Conservation (phyloP, 208 protist genomes). For the Acanthamoeba culbertsoni region DNA sequence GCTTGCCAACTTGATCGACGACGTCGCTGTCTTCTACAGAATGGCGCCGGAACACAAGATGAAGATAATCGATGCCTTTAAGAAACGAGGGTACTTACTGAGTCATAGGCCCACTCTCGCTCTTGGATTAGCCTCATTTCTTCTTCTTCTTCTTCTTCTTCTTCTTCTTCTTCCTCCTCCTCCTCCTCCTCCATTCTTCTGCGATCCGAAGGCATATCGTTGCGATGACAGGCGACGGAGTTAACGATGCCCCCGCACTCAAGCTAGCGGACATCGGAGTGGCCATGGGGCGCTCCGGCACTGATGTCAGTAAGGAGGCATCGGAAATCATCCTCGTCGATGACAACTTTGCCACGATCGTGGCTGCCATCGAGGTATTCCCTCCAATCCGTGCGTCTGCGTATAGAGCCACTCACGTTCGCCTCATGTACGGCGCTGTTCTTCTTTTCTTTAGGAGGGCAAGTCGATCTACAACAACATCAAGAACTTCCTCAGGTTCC, state of each 20-base stretch:
- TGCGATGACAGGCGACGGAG: constrained; percentile 94
- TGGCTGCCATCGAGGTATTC: constrained; percentile 81
- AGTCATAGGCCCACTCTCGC: too few relatives aligned
- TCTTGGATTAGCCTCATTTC: too few relatives aligned
- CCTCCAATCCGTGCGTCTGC: background rate
- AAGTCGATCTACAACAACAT: constrained; percentile 91
- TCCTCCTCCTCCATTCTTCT: background rate
- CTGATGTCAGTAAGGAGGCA: constrained; percentile 81
- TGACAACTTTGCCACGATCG: constrained; percentile 92
- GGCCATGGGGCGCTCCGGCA: constrained; percentile 88
- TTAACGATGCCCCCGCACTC: constrained; percentile 92
- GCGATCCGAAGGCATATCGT: constrained; percentile 77
- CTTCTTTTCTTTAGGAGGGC: constrained; percentile 75
- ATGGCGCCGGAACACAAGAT: constrained; percentile 77
- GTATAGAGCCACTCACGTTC: background rate
- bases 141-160: background rate
- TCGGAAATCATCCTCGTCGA: constrained; percentile 89
- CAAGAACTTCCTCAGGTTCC: constrained; percentile 90
- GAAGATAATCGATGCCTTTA: constrained; percentile 54
- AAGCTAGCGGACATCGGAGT: constrained; percentile 91
- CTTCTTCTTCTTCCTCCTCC: too few relatives aligned
- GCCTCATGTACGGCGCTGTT: background rate
- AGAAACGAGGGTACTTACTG: background rate
- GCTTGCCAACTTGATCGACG: constrained; percentile 18
- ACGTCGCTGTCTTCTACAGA: constrained; percentile 71